Percentiles rank a stretch among this genome's conserved stretches.
Evolutionary conservation across 2,329 filamentous ascomycete genomes (phyloP).

Genomic region (Fusarium verrucosum): DNA sequence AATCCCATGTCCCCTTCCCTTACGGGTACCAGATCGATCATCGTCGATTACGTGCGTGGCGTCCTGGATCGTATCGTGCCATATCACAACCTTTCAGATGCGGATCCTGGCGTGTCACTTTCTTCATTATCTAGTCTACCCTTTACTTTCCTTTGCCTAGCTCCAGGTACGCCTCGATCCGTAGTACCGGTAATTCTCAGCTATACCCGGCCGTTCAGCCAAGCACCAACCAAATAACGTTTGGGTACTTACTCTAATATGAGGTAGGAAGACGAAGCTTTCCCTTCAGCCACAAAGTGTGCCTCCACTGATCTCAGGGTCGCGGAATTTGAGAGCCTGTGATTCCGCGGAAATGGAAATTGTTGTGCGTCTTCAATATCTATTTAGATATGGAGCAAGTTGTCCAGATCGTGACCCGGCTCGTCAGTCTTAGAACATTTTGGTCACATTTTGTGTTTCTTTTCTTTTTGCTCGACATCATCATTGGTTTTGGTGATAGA

Average conservation of each 20-base stretch:
- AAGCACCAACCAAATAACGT: neutral
- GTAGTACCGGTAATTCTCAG: neutral
- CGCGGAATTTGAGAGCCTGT: neutral
- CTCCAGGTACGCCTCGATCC: neutral
- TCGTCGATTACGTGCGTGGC: neutral
- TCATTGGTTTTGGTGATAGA: neutral
- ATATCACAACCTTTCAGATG: neutral
- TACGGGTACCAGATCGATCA: no score
- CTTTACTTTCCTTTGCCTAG: neutral
- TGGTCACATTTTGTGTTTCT: neutral
- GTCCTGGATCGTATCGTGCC: neutral
- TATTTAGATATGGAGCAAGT: slow-evolving; percentile 8
- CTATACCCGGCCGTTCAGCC: neutral
- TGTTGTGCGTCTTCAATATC: neutral
- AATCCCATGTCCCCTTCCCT: no score
- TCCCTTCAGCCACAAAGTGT: no score
- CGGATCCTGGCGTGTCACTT: slow-evolving; percentile 9
- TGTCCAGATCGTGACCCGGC: neutral
- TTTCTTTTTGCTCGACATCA: neutral
- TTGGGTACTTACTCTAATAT: no score
- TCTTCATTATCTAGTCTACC: neutral
- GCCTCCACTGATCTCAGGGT: slow-evolving; percentile 6
- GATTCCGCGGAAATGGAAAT: neutral
- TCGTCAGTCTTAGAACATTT: slow-evolving; percentile 5
- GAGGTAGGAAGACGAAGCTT: no score